phyloP scores from a whole-genome alignment of 2,329 filamentous ascomycete genomes.

The Cladophialophora yegresii region DNA sequence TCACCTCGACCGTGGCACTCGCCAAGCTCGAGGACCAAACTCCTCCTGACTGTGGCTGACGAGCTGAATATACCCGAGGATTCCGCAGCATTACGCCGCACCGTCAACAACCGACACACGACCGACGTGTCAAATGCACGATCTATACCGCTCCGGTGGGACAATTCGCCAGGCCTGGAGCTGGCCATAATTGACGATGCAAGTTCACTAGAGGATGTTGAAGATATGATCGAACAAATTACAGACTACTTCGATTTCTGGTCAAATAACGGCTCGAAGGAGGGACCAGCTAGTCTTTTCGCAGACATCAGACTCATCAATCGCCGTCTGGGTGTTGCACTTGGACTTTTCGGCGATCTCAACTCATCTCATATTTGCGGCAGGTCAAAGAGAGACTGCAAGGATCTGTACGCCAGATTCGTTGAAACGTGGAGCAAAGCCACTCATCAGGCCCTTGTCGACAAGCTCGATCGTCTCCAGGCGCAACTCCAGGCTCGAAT shows the following conservation, averaged over 20 bases:
- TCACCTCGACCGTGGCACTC: neutral
- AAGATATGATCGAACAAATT: conserved; percentile 6
- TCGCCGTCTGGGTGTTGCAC: conserved; percentile 8
- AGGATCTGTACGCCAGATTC: conserved; percentile 11
- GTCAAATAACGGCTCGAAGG: neutral
- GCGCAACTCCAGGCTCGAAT: conserved; percentile 4
- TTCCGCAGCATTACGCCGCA: neutral
- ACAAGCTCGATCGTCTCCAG: conserved; percentile 5
- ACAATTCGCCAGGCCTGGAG: neutral
- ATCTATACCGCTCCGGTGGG: neutral
- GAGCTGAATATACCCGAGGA: neutral
- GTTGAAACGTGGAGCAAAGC: conserved; percentile 3
- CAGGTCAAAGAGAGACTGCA: neutral
- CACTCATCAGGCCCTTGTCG: conserved; percentile 5
- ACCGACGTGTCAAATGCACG: neutral
- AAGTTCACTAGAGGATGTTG: conserved; percentile 10
- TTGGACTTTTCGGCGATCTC: conserved; percentile 6
- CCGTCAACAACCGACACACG: neutral
- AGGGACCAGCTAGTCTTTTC: conserved; percentile 16
- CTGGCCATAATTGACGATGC: conserved; percentile 7
- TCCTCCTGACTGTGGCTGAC: neutral
- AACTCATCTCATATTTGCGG: conserved; percentile 1
- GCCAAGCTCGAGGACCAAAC: conserved; percentile 3
- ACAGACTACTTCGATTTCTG: conserved; percentile 20
- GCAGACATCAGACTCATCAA: conserved; percentile 22